Percentiles rank a stretch among this genome's conserved stretches.
Evolutionary conservation across 129 eudicot species (phyloP).

Genomic region (Apium graveolens): DNA sequence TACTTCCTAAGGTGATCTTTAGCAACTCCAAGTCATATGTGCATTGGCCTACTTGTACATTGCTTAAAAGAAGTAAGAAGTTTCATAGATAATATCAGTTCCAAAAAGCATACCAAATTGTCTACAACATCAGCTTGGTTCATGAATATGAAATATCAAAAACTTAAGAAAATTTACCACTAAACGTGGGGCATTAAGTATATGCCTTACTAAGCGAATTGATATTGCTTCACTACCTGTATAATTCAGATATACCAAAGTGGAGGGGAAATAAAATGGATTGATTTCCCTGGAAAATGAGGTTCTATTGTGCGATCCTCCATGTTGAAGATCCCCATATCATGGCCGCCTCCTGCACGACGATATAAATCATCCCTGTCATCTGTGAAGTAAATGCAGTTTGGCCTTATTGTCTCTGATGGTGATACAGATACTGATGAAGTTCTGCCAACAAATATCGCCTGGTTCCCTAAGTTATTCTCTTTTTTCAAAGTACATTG

Average conservation of each 20-base stretch:
- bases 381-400: not conserved
- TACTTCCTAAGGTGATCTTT: too few relatives aligned
- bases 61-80: too few relatives aligned
- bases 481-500: not conserved
- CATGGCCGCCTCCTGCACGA: not conserved
- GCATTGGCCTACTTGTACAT: not conserved
- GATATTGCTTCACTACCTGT: not conserved
- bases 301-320: not conserved
- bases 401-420: not conserved
- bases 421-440: not conserved
- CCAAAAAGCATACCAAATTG: not conserved
- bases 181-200: not conserved
- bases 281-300: not conserved
- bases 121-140: not conserved
- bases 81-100: not conserved
- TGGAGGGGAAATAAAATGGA: not conserved
- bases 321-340: not conserved
- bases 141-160: not conserved
- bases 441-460: not conserved
- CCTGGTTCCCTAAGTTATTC: not conserved
- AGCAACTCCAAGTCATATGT: too few relatives aligned
- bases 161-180: too few relatives aligned
- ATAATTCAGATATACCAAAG: not conserved
- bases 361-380: not conserved
- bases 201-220: not conserved